Evolutionary conservation across 1,139 yeast genomes (phyloP), one percentile per base, ranked within the genome.

Genomic region (Saccharomyces hybrid): DNA sequence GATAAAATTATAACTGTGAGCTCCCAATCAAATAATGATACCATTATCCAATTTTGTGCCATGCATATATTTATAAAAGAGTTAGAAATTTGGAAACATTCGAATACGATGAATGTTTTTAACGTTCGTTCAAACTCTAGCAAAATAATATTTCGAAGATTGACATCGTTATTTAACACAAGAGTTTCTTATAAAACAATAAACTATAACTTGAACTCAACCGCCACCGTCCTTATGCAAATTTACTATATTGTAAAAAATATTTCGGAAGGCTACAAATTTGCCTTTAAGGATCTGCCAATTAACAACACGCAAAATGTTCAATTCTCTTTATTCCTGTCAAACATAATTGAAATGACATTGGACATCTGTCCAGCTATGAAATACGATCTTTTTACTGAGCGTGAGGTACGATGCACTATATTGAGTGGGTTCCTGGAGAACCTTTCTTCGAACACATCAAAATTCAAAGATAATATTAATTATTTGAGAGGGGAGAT

Each of bases 1-100:
- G 69, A 71, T 8, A 91, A 90, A 63, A 80, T 67, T 9, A 48
- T 58, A 9, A 31, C 52, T 14, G 52, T 52, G 4, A 49, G 50
- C 21, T 55, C 64, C 1, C 51, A 56, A 14, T 32, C 49, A 2
- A 24, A 44, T 6, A 16, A 16, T 3, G n/a, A 21, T 4, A 26
- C 24, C 9, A 49, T 50, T 12, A 49, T 63, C 14, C 57, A 58
- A 5, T 68, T 66, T 53, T 68, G 71, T 50, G 70, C 63, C 5
- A 50, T 67, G 5, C 52, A 61, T 24, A 60, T 68, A 26, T 51
- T 60, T 28, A 42, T 62, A 14, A 48, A 49, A 27, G 54, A 48
- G 4, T 53, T 67, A 19, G 66, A 66, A 46, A 55, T 65, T 5
- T 60, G 63, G 62, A 68, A 68, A 49, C 54, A 55, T 6, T 31